Evolutionary conservation across 2,329 filamentous ascomycete species (phyloP).

Genomic region (Teratosphaeria gauchensis): DNA sequence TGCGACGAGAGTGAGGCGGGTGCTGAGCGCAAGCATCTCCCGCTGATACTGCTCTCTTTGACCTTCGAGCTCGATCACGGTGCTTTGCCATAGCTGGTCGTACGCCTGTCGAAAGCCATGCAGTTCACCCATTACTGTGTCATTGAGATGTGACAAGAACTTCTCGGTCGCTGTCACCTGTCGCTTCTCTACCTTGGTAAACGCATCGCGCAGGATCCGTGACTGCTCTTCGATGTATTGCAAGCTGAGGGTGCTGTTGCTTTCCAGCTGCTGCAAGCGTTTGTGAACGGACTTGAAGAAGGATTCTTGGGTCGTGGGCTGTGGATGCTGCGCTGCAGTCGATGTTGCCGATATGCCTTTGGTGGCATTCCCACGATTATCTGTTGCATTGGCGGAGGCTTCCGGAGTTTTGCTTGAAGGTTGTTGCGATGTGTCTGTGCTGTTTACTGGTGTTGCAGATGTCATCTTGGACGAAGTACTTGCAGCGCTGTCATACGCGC

Average conservation of each 20-base stretch:
- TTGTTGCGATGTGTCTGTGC: neutral
- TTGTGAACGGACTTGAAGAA: slow-evolving; percentile 98
- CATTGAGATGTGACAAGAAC: slow-evolving; percentile 79
- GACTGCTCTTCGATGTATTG: slow-evolving; percentile 98
- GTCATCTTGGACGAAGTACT: neutral
- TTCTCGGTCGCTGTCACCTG: slow-evolving; percentile 73
- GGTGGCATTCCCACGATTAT: neutral
- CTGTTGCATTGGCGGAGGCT: neutral
- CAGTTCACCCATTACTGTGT: slow-evolving; percentile 73
- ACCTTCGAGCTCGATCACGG: slow-evolving; percentile 79
- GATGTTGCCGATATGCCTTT: slow-evolving; percentile 5
- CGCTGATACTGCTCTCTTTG: slow-evolving; percentile 76
- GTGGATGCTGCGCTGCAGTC: slow-evolving; percentile 33
- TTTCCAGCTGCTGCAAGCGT: slow-evolving; percentile 78
- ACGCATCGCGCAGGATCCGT: slow-evolving; percentile 75
- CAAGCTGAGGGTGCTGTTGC: slow-evolving; percentile 83
- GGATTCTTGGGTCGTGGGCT: slow-evolving; percentile 84
- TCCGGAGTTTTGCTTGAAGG: neutral
- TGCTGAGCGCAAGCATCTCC: slow-evolving; percentile 72
- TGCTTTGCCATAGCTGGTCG: slow-evolving; percentile 93
- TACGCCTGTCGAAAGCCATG: slow-evolving; percentile 73
- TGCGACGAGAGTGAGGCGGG: slow-evolving; percentile 76
- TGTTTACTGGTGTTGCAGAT: neutral
- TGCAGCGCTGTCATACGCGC: neutral
- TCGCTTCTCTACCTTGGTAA: slow-evolving; percentile 75